A percentile compares a stretch with the other conserved stretches of the same genome.
phyloP scores from a whole-genome alignment of 1,284 basidiomycete genomes.

The Cryptococcus floricola region DNA sequence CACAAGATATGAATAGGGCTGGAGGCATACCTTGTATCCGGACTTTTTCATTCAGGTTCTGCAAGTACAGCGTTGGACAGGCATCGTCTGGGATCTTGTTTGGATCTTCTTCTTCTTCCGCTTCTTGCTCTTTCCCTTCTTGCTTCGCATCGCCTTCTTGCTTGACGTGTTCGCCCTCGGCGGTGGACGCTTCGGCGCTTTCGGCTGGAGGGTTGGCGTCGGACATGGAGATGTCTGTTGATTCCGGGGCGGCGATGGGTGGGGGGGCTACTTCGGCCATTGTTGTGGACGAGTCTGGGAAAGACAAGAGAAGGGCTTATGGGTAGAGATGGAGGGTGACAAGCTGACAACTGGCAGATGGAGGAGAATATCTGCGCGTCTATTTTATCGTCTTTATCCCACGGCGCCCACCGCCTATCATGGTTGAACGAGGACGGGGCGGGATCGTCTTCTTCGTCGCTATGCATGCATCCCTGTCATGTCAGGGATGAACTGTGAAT shows the following conservation, averaged over 20 bases:
- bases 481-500: too few species aligned
- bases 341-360: background rate
- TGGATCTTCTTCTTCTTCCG: conserved; percentile 24
- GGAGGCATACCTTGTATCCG: conserved; percentile 66
- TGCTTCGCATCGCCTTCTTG: background rate
- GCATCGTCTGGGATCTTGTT: conserved; percentile 48
- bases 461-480: too few species aligned
- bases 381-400: too few species aligned
- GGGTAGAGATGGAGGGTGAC: background rate
- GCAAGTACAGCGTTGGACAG: conserved; percentile 88
- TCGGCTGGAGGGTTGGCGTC: background rate
- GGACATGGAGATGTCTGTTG: background rate
- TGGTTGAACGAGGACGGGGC: too few species aligned
- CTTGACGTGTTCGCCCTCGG: background rate
- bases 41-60: conserved; percentile 97
- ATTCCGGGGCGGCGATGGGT: too few species aligned
- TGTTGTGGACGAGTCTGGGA: too few species aligned
- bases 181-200: background rate
- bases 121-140: conserved; percentile 6
- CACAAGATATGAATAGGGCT: background rate
- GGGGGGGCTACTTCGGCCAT: too few species aligned
- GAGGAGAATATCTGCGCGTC: background rate
- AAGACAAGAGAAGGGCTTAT: too few species aligned
- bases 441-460: too few species aligned
- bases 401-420: too few species aligned